Evolutionary conservation across 495 filamentous ascomycete genomes (phyloP), one percentile per base, ranked within the genome.

Genomic region (Symbiotaphrina buchneri): DNA sequence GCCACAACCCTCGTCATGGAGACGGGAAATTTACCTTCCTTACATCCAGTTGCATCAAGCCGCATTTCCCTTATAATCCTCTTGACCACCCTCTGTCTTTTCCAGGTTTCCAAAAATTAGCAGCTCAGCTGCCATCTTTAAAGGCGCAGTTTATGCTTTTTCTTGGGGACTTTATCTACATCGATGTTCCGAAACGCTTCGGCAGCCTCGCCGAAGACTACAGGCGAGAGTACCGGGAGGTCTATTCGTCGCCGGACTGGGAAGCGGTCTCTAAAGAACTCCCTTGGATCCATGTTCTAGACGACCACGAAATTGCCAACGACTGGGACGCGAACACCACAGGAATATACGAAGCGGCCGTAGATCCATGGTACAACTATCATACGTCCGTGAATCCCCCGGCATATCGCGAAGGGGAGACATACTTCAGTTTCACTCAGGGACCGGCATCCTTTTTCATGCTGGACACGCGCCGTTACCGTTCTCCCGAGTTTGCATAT

Each of bases 161-260:
- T 58, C 68, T 97, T 0, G 87, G 85, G n/a, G 87, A 97, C 46
- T 97, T 94, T 47, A 92, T 97, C 47, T 97, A 97, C 47, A 72
- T 90, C 38, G 87, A 97, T 36, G 81, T 94, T 0, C 87, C 87
- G 0, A 58, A 65, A 18, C 69, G 73, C 21, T 74, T 81, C 40
- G 83, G 80, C 8, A 68, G 58, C 13, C 58, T 64, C 3, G 54
- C 63, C 6, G 68, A 77, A 27, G 68, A 73, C 43, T 94, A 94
- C 51, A 71, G 87, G 21, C 62, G 74, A 38, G 80, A 93, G 46
- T 97, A 97, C 48, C 73, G 85, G 16, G 79, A 85, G 40, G 66
- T 93, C 19, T 97, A 97, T 45, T 70, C 78, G 2, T 93, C 83
- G 4, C 87, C 87, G 0, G 82, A 85, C 41, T 94, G 84, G 85